Base-by-base conservation (phyloP, 208 protist species). In the Acanthamoeba royreba region DNA sequence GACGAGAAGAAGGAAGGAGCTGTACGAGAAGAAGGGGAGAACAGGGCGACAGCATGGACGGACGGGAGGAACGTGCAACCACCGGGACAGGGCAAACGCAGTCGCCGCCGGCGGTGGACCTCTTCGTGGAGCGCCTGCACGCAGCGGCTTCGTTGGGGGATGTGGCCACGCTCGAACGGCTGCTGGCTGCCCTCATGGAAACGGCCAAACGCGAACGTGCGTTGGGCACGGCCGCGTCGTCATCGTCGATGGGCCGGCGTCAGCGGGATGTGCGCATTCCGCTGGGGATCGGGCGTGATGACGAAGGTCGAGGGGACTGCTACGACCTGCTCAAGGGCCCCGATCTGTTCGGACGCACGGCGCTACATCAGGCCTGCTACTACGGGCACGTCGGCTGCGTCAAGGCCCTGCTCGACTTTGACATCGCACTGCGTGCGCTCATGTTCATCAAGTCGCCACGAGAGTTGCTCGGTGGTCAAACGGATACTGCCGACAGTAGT, bases 291-390 rank as follows among this genome's bases (percentile, higher is more conserved):
- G 72, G 72, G 19, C 72, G 72, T 43, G 72, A 81, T 38, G 72
- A 81, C 72, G 72, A 81, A n/a, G 72, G 72, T 15, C 72, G 72
- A 11, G 72, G 72, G 42, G 72, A 81, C 72, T 81, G 72, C 81
- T 88, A 88, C 81, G 45, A 40, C 81, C 47, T 88, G n/a, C n/a
- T 88, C 31, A 88, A 66, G 46, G 81, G 81, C 9, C 31, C 35
- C 33, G 81, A 88, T 49, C 19, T 88, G 2, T 61, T 42, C 31
- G 81, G 81, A 11, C 81, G 81, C 45, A 88, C 81, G 81, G 81
- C 81, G 15, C 81, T 88, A 17, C 81, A 88, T 31, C 45, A 88
- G 81, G 81, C 81, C 5, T 46, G 81, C 81, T 88, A 63, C 47
- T 13, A 66, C 35, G 81, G 81, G 9, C 81, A 88, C 33, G 0